Evolutionary conservation across 2,329 filamentous ascomycete genomes (phyloP), one percentile per base, ranked within the genome.

Genomic region (Sclerotiophoma versabilis): DNA sequence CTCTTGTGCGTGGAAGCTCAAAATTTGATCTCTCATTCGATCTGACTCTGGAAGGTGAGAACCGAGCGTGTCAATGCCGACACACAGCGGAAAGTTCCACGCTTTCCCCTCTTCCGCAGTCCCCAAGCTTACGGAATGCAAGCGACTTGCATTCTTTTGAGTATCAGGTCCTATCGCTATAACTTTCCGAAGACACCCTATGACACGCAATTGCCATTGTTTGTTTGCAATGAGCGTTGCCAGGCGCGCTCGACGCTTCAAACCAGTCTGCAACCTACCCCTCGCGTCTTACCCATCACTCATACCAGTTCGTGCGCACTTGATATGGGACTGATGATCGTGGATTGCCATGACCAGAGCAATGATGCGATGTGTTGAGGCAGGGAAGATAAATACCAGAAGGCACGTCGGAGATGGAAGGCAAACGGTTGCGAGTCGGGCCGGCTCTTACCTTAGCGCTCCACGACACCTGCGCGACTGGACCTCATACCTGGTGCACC

Each of bases 401-500:
- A 39, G 14, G 33, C 12, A 19, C 33, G n/a, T 37, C 11, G 41
- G 41, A 30, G 27, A 20, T 10, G 10, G 15, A 15, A 34, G 38
- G 6, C 25, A 15, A 7, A 26, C 23, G 19, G 23, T 17, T 15
- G 32, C n/a, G 29, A 22, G 9, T 43, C 43, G 47, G 42, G 25
- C 47, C 47, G 47, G 47, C 22, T 38, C 7, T 7, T 22, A 15
- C 12, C 30, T n/a, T 50, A 43, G 42, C 41, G 53, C 26, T 23
- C n/a, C 27, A 10, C 26, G 19, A 22, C 15, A 47, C 47, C 22
- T 27, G 22, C 23, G 30, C 25, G 23, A 23, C 41, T 33, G 23
- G 9, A 46, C 25, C 10, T 29, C 30, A 9, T 19, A 14, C 11
- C 38, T 15, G 8, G n/a, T 29, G 26, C 26, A 43, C 32, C 36